Base-by-base conservation (phyloP, 176 grass and related monocot genomes). In the Paspalum notatum region DNA sequence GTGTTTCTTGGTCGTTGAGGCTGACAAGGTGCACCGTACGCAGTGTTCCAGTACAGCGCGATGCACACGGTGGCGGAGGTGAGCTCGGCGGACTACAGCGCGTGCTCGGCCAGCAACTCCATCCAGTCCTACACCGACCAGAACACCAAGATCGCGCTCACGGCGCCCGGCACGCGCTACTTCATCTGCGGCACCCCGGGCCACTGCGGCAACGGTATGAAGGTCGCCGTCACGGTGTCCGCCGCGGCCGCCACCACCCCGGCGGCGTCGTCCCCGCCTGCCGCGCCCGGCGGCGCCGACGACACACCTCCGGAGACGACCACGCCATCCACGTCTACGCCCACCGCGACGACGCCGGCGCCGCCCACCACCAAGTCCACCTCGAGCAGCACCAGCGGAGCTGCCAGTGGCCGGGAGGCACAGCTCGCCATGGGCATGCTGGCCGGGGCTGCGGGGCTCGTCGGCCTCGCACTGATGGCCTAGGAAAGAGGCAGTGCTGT, bases 121-220 rank as follows among this genome's bases (percentile, higher is more conserved):
- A 85, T 95, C 55, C 74, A 95, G 53, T 91, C 86, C 17, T 95
- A 76, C 90, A 95, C 77, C 72, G 90, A 98, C 66, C 90, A 98
- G 83, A 94, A 90, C 90, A 98, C 88, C 54, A 95, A 87, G 90
- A 82, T 98, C 90, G 67, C 69, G 20, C 95, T 98, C 53, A 78
- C 85, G 22, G 85, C 82, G 58, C 39, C 95, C 9, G 95, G 95
- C 25, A 92, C 83, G 18, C 92, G 92, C 49, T 98, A 98, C 90
- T 98, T 98, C 95, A 87, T 98, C 81, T 98, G 95, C 65, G 90
- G 90, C 27, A 45, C 86, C 21, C 14, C 77, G 8, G 88, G 92
- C 16, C 92, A 94, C 88, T 98, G 95, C 81, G n/a, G 90, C 67
- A 25, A 47, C 52, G 95, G 95, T 68, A 98, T 98, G 95, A 94